Conservation (phyloP, 2,329 filamentous ascomycete species). For the Teratosphaeriaceae sp. region DNA sequence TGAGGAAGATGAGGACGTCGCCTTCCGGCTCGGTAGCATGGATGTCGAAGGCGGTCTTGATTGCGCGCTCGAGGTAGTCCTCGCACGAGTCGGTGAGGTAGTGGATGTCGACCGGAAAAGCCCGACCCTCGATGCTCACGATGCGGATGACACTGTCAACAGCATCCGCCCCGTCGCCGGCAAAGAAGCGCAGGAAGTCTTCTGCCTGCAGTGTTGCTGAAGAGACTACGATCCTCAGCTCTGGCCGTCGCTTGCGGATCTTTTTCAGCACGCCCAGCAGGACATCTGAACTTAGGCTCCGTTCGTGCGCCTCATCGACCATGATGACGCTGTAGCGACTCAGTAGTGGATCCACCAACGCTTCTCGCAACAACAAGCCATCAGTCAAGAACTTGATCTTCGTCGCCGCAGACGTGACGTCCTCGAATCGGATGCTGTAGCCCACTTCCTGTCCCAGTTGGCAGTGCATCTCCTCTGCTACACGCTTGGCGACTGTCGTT, state of each 20-base stretch:
- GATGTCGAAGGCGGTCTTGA: conserved; percentile 81
- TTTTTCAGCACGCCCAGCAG: conserved; percentile 88
- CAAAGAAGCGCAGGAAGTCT: conserved; percentile 75
- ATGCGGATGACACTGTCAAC: conserved; percentile 51
- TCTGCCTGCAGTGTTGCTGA: conserved; percentile 91
- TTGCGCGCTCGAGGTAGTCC: conserved; percentile 77
- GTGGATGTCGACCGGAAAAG: conserved; percentile 80
- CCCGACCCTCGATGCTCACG: conserved; percentile 78
- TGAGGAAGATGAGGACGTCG: conserved; percentile 86
- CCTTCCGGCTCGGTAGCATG: conserved; percentile 73
- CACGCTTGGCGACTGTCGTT: conserved; percentile 79
- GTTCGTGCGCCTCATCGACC: conserved; percentile 95
- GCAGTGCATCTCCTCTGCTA: conserved; percentile 83
- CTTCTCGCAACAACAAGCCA: conserved; percentile 83
- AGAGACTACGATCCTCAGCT: conserved; percentile 82
- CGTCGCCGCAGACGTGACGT: conserved; percentile 78
- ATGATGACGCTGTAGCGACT: conserved; percentile 93
- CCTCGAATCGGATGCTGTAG: conserved; percentile 88
- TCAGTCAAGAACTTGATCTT: conserved; percentile 95
- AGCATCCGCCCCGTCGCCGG: conserved; percentile 33
- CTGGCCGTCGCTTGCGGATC: conserved; percentile 69
- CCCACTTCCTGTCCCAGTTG: conserved; percentile 79
- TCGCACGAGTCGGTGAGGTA: conserved; percentile 73
- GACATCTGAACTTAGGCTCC: conserved; percentile 87
- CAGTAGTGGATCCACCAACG: conserved; percentile 83